Base-by-base conservation (phyloP, 805 yeast genomes). In the Ogataea chonburiensis region DNA sequence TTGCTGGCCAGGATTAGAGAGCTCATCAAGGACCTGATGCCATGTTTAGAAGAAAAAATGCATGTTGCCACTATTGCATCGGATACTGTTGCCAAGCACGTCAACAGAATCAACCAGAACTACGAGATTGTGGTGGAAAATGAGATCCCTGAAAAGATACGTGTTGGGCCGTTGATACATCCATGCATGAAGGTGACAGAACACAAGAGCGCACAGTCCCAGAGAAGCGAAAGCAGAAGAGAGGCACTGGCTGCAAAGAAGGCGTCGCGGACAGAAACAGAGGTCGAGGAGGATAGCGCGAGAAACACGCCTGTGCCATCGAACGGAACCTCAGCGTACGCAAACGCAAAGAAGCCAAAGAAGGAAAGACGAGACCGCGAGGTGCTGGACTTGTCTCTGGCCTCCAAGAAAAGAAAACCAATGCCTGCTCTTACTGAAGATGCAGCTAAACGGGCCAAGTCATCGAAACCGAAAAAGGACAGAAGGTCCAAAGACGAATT, bases 1-100 rank as follows among this genome's bases (percentile, higher is more conserved):
- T 53, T 68, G 6, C 55, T 73, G 42, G 48, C 56, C 17, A 49
- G 57, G 17, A 71, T 76, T 40, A 60, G 71, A 37, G 67, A 68
- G 18, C 63, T 69, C 38, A 66, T 76, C 45, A 69, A 66, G 45
- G 95, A 86, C 40, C 69, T 91, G 38, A 78, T 91, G 67, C 97
- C 98, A 1, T 86, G 96, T 43, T 63, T 91, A 37, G 98, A 91
- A 57, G 97, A 93, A 58, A 93, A 93, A 62, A 87, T 93, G 94
- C 97, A 91, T 59, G 96, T 93, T 26, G 91, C 97, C 4, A 81
- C 91, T 1, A 81, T 86, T 24, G 96, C 97, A 15, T 73, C 86
- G 19, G 97, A 89, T 50, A 72, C 81, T 9, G 71, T 88, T 29
- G 64, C 71, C 19, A 77, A 80, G 40, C 84, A 86, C 52, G 63